Evolutionary conservation across 2,329 filamentous ascomycete species (phyloP).

Genomic region (Plenodomus biglobosus): DNA sequence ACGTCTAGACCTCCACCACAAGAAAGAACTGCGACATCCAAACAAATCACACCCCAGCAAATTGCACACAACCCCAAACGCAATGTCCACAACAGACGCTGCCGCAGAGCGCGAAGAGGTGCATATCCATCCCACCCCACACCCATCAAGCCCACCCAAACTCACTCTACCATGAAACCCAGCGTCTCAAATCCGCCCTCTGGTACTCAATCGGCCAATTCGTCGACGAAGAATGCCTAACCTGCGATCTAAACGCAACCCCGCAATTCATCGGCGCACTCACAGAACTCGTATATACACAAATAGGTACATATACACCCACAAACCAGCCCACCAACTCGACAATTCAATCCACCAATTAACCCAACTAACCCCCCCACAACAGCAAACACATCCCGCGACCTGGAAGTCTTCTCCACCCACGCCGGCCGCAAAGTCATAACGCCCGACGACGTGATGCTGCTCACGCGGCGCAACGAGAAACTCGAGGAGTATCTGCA

Average conservation of each 20-base stretch:
- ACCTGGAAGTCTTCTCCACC: constrained; percentile 62
- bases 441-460: constrained; percentile 81
- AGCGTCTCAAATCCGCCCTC: constrained; percentile 53
- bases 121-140: neutral
- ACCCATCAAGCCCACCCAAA: neutral
- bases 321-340: neutral
- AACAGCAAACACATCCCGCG: constrained; percentile 49
- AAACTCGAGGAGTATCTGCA: constrained; percentile 76
- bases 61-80: too few species aligned
- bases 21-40: too few species aligned
- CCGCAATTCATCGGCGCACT: constrained; percentile 78
- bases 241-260: constrained; percentile 78
- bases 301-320: constrained; percentile 65
- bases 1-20: too few species aligned
- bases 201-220: constrained; percentile 57
- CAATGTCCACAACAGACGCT: constrained; percentile 31
- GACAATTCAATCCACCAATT: neutral
- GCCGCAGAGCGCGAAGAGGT: constrained; percentile 39
- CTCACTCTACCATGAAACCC: constrained; percentile 1
- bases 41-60: too few species aligned
- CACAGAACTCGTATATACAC: constrained; percentile 84
- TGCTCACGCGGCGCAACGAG: constrained; percentile 84
- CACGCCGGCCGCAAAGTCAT: constrained; percentile 82
- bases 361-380: neutral
- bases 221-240: constrained; percentile 79